These are phyloP conservation scores for Chlorella sp. DNA, from an alignment of 139 green algal species.

Conservation along the genomic window DNA sequence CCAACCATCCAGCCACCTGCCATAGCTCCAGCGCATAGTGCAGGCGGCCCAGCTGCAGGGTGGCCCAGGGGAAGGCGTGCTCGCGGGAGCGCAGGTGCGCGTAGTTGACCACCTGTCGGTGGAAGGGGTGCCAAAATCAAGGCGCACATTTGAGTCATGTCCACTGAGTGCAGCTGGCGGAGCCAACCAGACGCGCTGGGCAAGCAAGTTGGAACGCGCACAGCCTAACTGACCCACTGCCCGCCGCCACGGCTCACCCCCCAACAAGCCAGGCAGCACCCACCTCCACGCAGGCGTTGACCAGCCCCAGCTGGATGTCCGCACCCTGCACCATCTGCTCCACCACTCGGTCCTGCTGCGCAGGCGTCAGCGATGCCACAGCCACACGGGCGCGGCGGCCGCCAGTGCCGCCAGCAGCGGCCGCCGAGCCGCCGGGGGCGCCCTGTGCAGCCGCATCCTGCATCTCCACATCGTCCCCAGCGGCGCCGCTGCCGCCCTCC, in stretches of 20 bases:
- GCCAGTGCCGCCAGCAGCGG: neutral
- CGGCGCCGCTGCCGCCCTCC: too few species aligned
- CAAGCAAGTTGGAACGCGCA: too few species aligned
- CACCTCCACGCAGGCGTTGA: conserved; percentile 35
- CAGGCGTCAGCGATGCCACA: neutral
- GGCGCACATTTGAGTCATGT: too few species aligned
- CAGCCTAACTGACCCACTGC: too few species aligned
- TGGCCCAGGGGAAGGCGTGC: conserved; percentile 9
- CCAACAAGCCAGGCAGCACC: neutral
- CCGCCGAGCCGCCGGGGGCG: neutral
- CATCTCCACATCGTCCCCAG: too few species aligned
- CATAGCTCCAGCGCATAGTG: conserved; percentile 28
- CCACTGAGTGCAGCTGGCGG: too few species aligned
- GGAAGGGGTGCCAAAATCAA: neutral
- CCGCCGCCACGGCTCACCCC: neutral
- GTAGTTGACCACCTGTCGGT: conserved; percentile 29
- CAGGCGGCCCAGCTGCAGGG: conserved; percentile 15
- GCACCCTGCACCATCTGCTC: conserved; percentile 6
- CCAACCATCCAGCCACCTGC: conserved; percentile 1
- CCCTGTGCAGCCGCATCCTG: neutral
- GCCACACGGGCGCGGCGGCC: neutral
- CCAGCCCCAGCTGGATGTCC: conserved; percentile 22
- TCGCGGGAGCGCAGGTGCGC: neutral
- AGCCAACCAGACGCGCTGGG: neutral
- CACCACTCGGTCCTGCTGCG: neutral